Conservation (phyloP, 2,329 filamentous ascomycete genomes). For the Neofusicoccum cordaticola region DNA sequence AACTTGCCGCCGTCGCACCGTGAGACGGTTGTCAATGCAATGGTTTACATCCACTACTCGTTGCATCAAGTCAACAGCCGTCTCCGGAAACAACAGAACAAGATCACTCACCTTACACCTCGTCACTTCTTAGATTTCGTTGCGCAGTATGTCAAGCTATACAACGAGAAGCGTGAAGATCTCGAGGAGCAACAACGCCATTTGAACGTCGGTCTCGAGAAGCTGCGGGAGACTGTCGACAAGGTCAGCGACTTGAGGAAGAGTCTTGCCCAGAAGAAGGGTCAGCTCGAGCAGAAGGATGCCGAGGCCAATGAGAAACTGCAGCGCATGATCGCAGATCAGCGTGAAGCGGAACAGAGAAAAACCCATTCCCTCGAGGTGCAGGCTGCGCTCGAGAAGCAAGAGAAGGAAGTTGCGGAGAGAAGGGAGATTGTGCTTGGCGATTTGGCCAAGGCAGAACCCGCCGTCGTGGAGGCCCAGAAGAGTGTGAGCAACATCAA, state of each 20-base stretch:
- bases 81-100: conserved; percentile 86
- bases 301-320: conserved; percentile 95
- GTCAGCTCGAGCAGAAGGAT: conserved; percentile 88
- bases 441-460: conserved; percentile 87
- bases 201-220: conserved; percentile 96
- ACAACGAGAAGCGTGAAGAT: conserved; percentile 97
- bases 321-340: conserved; percentile 94
- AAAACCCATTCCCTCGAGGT: conserved; percentile 87
- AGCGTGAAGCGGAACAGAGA: conserved; percentile 88
- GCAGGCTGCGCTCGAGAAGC: conserved; percentile 79
- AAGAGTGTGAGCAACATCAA: conserved; percentile 99
- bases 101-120: conserved; percentile 88
- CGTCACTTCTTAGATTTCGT: conserved; percentile 98
- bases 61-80: conserved; percentile 85
- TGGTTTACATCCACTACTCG: conserved; percentile 99
- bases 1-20: conserved; percentile 82
- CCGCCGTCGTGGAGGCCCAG: conserved; percentile 87
- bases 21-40: conserved; percentile 90
- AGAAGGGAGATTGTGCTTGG: conserved; percentile 80
- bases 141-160: conserved; percentile 93
- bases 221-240: conserved; percentile 92
- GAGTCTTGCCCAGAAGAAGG: conserved; percentile 92
- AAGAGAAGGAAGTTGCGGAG: conserved; percentile 81
- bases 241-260: conserved; percentile 90
- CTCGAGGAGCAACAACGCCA: conserved; percentile 98